phyloP scores from a whole-genome alignment of 768 basidiomycete species.

The Dentipellis fragilis region DNA sequence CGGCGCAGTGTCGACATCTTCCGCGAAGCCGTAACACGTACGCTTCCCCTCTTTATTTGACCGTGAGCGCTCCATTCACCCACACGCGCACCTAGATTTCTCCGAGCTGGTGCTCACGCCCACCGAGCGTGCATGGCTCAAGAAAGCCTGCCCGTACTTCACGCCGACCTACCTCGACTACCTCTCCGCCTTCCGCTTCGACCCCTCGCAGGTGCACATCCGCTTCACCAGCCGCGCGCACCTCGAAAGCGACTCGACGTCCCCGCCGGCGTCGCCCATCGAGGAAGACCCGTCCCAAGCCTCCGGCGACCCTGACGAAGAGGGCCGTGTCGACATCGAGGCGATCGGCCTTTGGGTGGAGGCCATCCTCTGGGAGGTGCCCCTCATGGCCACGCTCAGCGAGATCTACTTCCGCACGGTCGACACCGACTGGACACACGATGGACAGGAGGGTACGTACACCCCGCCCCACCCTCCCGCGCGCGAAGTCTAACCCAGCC shows the following conservation, averaged over 20 bases:
- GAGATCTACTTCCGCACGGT: slow-evolving; percentile 78
- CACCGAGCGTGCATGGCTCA: slow-evolving; percentile 61
- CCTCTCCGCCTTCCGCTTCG: slow-evolving; percentile 58
- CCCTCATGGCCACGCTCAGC: slow-evolving; percentile 85
- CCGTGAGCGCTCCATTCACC: neutral
- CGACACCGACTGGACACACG: slow-evolving; percentile 75
- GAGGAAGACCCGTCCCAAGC: slow-evolving; percentile 28
- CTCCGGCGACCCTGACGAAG: slow-evolving; percentile 14
- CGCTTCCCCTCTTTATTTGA: slow-evolving; percentile 13
- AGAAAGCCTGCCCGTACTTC: slow-evolving; percentile 64
- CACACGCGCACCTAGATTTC: slow-evolving; percentile 44
- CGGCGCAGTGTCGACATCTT: slow-evolving; percentile 53
- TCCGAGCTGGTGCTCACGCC: slow-evolving; percentile 45
- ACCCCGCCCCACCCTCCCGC: neutral
- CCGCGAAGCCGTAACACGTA: slow-evolving; percentile 44
- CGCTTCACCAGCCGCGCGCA: slow-evolving; percentile 42
- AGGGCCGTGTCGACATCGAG: slow-evolving; percentile 65
- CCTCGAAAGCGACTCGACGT: neutral
- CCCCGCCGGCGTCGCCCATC: slow-evolving; percentile 8
- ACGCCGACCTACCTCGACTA: slow-evolving; percentile 64
- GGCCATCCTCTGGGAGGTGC: slow-evolving; percentile 92
- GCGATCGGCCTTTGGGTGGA: slow-evolving; percentile 68
- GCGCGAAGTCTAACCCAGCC: neutral
- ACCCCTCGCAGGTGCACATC: slow-evolving; percentile 62
- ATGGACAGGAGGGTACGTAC: slow-evolving; percentile 65